Evolutionary conservation across 305 asterid genomes (phyloP), one percentile per base, ranked within the genome.

Genomic region (Petunia hybrid): DNA sequence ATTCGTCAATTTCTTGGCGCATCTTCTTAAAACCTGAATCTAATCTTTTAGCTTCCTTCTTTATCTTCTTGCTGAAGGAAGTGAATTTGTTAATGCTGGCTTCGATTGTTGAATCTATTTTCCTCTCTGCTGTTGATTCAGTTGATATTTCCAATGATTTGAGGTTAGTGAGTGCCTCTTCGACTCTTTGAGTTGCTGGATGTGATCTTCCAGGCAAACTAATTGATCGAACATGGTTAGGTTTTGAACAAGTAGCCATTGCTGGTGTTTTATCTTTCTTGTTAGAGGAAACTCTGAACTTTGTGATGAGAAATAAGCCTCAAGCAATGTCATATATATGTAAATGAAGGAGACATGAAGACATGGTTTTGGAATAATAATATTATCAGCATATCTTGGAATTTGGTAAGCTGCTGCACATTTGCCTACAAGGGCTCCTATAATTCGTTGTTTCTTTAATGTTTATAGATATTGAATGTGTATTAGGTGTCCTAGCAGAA

Each of bases 231-330:
- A 22, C 31, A 22, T 22, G 31, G 31, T 22, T 22, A 22, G 75
- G 13, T 67, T 67, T 67, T 41, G 55, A 55, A 55, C 13, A 55
- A 59, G 31, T 59, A 13, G 64, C 64, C 64, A 59, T 59, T 59
- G 64, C 22, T 14, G 14, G 12, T 56, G 3, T 22, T 22, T 22
- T 22, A 22, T 22, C 31, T 22, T 22, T 22, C 31, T 22, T 22
- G 31, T 22, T 22, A 22, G 31, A 22, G 31, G 31, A 22, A 14
- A 35, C 64, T 59, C 64, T 59, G 22, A 35, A 7, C 64, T 8
- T 59, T 16, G 64, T 22, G 31, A 22, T 22, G 31, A 22, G 31
- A 22, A 22, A 22, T 22, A 22, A 22, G 31, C 31, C 31, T 2
- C 38, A 10, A 41, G 77, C 42, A 22, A 22, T 22, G 31, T 22